phyloP scores from a whole-genome alignment of 2,329 filamentous ascomycete species.

The Aspergillus cejpii region DNA sequence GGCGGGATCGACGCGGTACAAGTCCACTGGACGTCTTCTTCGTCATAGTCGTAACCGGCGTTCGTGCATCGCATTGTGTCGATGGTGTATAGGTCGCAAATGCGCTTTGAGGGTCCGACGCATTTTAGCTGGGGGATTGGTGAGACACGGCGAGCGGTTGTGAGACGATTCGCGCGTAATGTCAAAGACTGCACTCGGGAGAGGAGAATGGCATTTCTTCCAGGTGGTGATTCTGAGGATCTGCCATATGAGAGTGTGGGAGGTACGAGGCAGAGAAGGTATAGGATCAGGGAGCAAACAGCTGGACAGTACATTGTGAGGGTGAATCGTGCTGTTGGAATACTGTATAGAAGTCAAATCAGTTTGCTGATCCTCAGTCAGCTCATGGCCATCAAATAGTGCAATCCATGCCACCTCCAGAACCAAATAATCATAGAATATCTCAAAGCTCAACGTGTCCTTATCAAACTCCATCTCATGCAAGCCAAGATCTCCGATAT shows the following conservation, averaged over 20 bases:
- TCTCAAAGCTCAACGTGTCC: not conserved
- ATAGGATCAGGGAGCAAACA: conserved; percentile 13
- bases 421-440: not conserved
- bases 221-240: conserved; percentile 29
- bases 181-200: conserved; percentile 71
- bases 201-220: conserved; percentile 51
- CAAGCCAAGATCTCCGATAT: not conserved
- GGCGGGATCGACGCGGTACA: conserved; percentile 61
- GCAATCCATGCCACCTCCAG: not conserved
- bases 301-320: conserved; percentile 18
- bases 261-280: conserved; percentile 17
- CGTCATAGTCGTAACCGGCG: conserved; percentile 68
- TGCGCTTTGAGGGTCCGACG: conserved; percentile 54
- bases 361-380: no score
- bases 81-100: conserved; percentile 64
- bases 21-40: conserved; percentile 83
- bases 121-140: conserved; percentile 75
- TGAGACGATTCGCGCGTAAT: conserved; percentile 60
- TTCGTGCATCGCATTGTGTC: conserved; percentile 88
- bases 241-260: conserved; percentile 17
- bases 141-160: conserved; percentile 66
- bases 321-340: not conserved
- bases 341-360: not conserved
- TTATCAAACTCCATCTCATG: not conserved
- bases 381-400: not conserved